These are phyloP conservation scores for Euclidium syriacum DNA, from an alignment of 345 rosid species.

Conservation along the genomic window DNA sequence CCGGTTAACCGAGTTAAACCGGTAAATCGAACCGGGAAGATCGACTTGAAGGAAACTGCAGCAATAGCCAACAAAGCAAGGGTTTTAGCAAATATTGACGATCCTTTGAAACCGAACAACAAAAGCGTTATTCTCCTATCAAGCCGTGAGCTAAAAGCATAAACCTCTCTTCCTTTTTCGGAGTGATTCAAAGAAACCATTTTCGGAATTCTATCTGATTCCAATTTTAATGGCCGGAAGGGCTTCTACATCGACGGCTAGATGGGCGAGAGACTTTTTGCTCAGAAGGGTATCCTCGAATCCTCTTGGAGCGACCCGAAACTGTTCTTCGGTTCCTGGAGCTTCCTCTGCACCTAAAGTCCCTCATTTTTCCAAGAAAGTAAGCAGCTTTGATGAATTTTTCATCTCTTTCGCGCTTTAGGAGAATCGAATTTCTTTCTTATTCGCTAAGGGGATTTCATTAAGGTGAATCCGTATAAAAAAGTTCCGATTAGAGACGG, in stretches of 20 bases:
- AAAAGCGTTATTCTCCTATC: neutral
- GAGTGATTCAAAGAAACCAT: neutral
- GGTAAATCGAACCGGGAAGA: slow-evolving; percentile 15
- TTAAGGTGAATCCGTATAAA: neutral
- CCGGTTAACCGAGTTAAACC: slow-evolving; percentile 13
- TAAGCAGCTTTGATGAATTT: slow-evolving; percentile 21
- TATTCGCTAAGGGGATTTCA: neutral
- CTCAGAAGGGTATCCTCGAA: slow-evolving; percentile 33
- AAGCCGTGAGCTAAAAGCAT: slow-evolving; percentile 25
- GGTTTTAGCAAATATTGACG: slow-evolving; percentile 27
- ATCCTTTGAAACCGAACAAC: slow-evolving; percentile 6
- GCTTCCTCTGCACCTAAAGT: slow-evolving; percentile 54
- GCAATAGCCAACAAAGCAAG: slow-evolving; percentile 6
- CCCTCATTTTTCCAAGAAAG: slow-evolving; percentile 77
- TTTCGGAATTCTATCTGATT: neutral
- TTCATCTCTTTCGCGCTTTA: neutral
- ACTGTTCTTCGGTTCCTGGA: slow-evolving; percentile 42
- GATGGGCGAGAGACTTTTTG: slow-evolving; percentile 37
- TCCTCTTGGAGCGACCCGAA: slow-evolving; percentile 37
- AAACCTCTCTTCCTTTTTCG: slow-evolving; percentile 13
- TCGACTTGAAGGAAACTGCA: slow-evolving; percentile 5
- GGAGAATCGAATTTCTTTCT: neutral
- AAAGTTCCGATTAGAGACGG: neutral
- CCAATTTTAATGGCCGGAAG: slow-evolving; percentile 44
- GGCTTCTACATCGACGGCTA: slow-evolving; percentile 31